phyloP scores from a whole-genome alignment of 305 asterid genomes.

The Fraxinus dipetala region DNA sequence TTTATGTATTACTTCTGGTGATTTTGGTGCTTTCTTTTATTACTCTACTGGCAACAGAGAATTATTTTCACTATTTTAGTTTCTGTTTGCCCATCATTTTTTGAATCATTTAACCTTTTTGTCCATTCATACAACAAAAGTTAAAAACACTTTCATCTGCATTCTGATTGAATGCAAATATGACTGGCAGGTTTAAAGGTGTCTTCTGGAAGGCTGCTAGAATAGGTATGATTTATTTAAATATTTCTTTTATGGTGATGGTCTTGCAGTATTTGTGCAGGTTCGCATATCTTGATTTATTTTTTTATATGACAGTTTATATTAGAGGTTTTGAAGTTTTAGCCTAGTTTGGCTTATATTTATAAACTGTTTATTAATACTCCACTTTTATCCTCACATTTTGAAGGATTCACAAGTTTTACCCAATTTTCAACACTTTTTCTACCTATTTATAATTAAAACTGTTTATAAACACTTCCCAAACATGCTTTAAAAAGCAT shows the following conservation, averaged over 20 bases:
- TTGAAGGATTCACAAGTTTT: neutral
- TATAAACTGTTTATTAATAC: no score
- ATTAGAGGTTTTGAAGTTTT: neutral
- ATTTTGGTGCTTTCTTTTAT: no score
- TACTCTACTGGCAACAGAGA: neutral
- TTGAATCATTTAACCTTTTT: neutral
- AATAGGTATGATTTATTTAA: conserved; percentile 33
- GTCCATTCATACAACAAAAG: neutral
- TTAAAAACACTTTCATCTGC: neutral
- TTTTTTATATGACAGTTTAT: neutral
- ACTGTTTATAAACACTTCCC: neutral
- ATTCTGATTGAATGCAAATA: neutral
- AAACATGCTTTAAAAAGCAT: neutral
- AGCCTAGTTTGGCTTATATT: neutral
- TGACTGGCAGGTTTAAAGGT: conserved; percentile 76
- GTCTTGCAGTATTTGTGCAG: neutral
- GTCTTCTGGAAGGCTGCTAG: conserved; percentile 77
- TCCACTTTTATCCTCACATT: neutral
- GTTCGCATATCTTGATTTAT: neutral
- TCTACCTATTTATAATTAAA: no score
- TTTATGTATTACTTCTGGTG: conserved; percentile 36
- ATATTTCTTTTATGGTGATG: neutral
- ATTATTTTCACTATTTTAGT: neutral
- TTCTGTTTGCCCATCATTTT: neutral
- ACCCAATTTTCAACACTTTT: no score